phyloP scores from a whole-genome alignment of 2,329 filamentous ascomycete species.

The Colletotrichum tabaci region DNA sequence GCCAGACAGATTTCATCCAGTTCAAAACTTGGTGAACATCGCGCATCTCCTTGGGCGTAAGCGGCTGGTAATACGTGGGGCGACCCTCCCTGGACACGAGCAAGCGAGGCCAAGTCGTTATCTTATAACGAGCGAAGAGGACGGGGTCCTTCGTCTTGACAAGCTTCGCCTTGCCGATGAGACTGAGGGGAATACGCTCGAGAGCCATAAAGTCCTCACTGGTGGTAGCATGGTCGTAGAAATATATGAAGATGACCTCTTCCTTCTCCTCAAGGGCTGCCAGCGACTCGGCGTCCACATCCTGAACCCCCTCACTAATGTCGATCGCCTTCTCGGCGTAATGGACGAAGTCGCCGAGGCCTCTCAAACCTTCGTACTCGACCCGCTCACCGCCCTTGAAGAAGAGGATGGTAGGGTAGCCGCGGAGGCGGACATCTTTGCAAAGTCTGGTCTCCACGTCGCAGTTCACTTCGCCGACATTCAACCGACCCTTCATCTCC shows the following conservation, averaged over 20 bases:
- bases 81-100: constrained; percentile 91
- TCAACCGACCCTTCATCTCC: constrained; percentile 90
- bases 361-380: constrained; percentile 93
- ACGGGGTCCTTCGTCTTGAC: constrained; percentile 89
- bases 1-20: constrained; percentile 98
- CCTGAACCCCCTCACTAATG: constrained; percentile 80
- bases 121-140: constrained; percentile 88
- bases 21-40: constrained; percentile 82
- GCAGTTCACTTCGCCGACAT: constrained; percentile 97
- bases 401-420: constrained; percentile 92
- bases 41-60: constrained; percentile 93
- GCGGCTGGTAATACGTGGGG: constrained; percentile 89
- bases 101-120: constrained; percentile 95
- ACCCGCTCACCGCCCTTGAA: constrained; percentile 93
- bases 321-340: constrained; percentile 91
- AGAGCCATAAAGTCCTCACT: constrained; percentile 92
- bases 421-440: constrained; percentile 85
- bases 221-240: constrained; percentile 96
- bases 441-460: constrained; percentile 89
- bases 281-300: constrained; percentile 84
- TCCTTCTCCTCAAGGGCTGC: constrained; percentile 90
- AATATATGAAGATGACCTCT: constrained; percentile 97
- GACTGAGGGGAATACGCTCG: constrained; percentile 86
- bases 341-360: constrained; percentile 88
- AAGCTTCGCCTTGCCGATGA: constrained; percentile 92